phyloP scores from a whole-genome alignment of 345 rosid genomes.

The Linum trigynum region DNA sequence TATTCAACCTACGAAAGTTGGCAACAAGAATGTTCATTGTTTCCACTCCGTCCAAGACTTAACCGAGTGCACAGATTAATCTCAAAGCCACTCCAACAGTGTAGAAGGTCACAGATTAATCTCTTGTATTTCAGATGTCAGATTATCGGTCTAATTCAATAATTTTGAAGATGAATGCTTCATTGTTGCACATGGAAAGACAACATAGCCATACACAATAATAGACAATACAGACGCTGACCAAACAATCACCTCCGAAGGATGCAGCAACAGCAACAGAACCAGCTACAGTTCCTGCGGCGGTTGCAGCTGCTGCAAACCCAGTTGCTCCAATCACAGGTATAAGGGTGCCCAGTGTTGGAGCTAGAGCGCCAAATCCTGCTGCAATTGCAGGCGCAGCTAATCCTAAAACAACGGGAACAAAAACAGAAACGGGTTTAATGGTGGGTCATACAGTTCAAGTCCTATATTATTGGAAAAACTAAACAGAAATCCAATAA shows the following conservation, averaged over 20 bases:
- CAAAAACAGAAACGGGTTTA: slow-evolving; percentile 1
- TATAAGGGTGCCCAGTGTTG: slow-evolving; percentile 76
- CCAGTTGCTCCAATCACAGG: slow-evolving; percentile 97
- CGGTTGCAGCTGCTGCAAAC: slow-evolving; percentile 95
- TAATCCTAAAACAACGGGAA: slow-evolving; percentile 35
- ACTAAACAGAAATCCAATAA: neutral
- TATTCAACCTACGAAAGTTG: no score
- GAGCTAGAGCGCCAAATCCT: slow-evolving; percentile 89
- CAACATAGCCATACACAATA: neutral
- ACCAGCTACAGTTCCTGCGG: slow-evolving; percentile 93
- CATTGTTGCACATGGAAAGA: no score
- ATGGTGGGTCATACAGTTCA: neutral
- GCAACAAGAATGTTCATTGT: no score
- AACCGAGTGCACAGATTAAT: no score
- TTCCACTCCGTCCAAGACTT: no score
- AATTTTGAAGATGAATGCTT: no score
- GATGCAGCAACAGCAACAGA: slow-evolving; percentile 99
- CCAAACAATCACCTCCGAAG: slow-evolving; percentile 71
- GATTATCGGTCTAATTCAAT: no score
- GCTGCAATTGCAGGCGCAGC: slow-evolving; percentile 99
- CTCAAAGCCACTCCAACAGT: no score
- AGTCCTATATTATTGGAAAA: neutral
- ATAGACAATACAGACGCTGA: slow-evolving; percentile 3
- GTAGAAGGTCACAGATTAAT: no score
- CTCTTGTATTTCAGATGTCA: no score